Percentiles rank a stretch among this genome's conserved stretches.
phyloP scores from a whole-genome alignment of 768 basidiomycete species.

The Russula virescens region DNA sequence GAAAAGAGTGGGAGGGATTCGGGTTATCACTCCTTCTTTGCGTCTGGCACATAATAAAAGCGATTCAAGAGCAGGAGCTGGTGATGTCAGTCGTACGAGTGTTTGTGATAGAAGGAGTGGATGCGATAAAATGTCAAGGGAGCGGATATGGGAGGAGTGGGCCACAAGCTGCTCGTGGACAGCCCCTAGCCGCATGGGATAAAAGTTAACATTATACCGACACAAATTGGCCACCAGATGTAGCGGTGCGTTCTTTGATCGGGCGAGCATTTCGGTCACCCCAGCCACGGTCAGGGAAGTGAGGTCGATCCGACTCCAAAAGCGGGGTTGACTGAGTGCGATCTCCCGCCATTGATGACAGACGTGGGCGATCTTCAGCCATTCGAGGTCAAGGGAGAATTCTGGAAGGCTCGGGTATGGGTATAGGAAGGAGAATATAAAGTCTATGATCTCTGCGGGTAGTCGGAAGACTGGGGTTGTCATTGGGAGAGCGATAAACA shows the following conservation, averaged over 20 bases:
- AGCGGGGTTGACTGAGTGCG: conserved; percentile 9
- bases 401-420: too few relatives aligned
- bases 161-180: neutral
- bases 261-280: conserved; percentile 3
- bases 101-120: neutral
- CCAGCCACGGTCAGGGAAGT: neutral
- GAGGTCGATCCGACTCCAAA: conserved; percentile 17
- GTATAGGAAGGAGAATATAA: too few relatives aligned
- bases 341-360: conserved; percentile 21
- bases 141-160: neutral
- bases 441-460: too few relatives aligned
- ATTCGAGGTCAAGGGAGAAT: too few relatives aligned
- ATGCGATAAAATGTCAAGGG: neutral
- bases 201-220: neutral
- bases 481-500: too few relatives aligned
- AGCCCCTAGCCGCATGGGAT: neutral
- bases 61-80: neutral
- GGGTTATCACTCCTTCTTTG: neutral
- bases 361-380: conserved; percentile 3
- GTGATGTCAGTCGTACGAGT: neutral
- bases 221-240: neutral
- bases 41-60: neutral
- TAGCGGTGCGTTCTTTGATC: conserved; percentile 10
- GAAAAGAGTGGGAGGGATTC: neutral
- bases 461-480: too few relatives aligned